phyloP scores from a whole-genome alignment of 1,284 basidiomycete species.

The Rhodotorula sp. region DNA sequence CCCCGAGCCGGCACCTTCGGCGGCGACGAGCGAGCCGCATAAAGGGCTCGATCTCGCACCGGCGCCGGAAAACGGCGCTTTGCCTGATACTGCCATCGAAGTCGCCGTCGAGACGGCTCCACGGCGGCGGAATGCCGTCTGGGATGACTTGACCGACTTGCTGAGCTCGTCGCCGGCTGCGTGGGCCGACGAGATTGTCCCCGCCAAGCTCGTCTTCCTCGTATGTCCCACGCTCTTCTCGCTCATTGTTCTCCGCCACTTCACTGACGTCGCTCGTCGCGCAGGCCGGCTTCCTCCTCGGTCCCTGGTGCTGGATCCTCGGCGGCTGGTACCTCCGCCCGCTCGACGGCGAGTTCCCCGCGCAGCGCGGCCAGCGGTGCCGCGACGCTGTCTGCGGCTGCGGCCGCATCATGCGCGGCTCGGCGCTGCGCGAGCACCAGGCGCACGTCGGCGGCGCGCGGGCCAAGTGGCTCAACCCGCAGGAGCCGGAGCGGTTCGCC shows the following conservation, averaged over 20 bases:
- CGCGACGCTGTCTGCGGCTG: slow-evolving; percentile 27
- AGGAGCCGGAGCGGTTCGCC: slow-evolving; percentile 9
- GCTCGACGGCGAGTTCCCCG: slow-evolving; percentile 34
- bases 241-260: neutral
- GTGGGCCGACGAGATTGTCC: slow-evolving; percentile 32
- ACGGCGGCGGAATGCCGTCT: neutral
- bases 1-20: neutral
- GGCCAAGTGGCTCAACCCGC: neutral
- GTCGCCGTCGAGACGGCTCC: neutral
- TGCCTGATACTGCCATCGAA: neutral
- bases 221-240: slow-evolving; percentile 3
- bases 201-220: slow-evolving; percentile 38
- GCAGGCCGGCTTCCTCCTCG: slow-evolving; percentile 37
- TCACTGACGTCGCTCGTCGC: neutral
- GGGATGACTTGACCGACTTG: slow-evolving; percentile 14
- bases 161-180: slow-evolving; percentile 15
- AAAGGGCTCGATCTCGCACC: neutral
- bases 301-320: slow-evolving; percentile 42
- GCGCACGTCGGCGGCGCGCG: neutral
- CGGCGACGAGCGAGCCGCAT: neutral
- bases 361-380: slow-evolving; percentile 28
- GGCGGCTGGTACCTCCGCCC: slow-evolving; percentile 42
- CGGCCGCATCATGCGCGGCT: slow-evolving; percentile 30
- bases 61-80: neutral
- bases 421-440: neutral